Percentiles rank a stretch among this genome's conserved stretches.
These are phyloP conservation scores for Fibroporia radiculosa DNA, from an alignment of 768 basidiomycete species.

Conservation along the genomic window DNA sequence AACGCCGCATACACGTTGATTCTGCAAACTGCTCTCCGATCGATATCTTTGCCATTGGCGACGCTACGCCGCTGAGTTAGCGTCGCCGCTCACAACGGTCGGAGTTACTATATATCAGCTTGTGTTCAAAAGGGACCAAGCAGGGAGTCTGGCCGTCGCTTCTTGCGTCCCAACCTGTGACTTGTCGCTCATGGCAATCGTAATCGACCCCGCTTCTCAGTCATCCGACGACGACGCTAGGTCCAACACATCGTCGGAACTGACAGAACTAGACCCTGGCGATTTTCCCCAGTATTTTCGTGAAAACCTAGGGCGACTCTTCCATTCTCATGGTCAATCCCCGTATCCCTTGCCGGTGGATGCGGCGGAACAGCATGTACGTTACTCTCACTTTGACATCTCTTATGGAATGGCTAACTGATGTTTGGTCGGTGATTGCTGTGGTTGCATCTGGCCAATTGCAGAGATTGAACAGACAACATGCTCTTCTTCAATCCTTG, in stretches of 20 bases:
- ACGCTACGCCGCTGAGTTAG: constrained; percentile 18
- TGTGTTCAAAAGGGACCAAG: constrained; percentile 8
- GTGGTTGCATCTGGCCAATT: not conserved
- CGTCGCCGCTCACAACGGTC: constrained; percentile 15
- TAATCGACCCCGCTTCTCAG: constrained; percentile 9
- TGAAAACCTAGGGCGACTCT: constrained; percentile 54
- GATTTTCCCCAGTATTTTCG: constrained; percentile 57
- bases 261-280: constrained; percentile 39
- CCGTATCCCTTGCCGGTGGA: constrained; percentile 75
- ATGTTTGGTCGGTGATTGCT: constrained; percentile 1
- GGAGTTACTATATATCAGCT: constrained; percentile 15
- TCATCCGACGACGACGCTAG: constrained; percentile 27
- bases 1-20: constrained; percentile 3
- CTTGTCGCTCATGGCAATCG: constrained; percentile 10
- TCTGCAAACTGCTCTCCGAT: not conserved
- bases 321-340: constrained; percentile 53
- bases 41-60: not conserved
- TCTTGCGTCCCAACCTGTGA: constrained; percentile 2
- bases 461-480: constrained; percentile 48
- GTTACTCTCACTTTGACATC: constrained; percentile 14
- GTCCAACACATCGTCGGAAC: constrained; percentile 35
- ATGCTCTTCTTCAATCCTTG: constrained; percentile 40
- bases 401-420: too few species aligned
- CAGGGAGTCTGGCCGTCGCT: constrained; percentile 7
- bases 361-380: constrained; percentile 58